Base-by-base conservation (phyloP, 1,284 basidiomycete species). In the Irpex sp. region DNA sequence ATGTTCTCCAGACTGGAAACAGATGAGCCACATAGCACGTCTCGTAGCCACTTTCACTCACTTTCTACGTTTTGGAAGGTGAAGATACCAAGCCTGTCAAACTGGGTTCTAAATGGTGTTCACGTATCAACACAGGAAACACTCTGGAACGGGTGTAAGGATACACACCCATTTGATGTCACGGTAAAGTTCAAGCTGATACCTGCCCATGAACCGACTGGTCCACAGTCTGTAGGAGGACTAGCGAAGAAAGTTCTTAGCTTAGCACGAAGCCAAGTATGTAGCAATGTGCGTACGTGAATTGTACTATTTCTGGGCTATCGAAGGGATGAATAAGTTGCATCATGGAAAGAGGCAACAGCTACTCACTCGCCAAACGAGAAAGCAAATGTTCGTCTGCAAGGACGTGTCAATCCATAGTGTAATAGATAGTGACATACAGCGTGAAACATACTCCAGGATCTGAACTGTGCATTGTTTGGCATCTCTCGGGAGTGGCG, bases 61-160 rank as follows among this genome's bases (percentile, higher is more conserved):
- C 89, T 90, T 73, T 92, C 90, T 5, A 88, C 86, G 67, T 90
- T 86, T 36, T 89, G 85, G 71, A 91, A 88, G 2, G 87, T 89
- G 67, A 92, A 89, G 15, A 86, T 82, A 2, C 84, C 89, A 8
- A 92, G 77, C 36, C 91, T 82, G 70, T 92, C 91, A 63, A 85
- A 93, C 71, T 92, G 91, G 7, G 88, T 91, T 52, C 64, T 65
- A 31, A 7, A 51, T 13, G 8, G 52, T 5, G 26, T 11, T 55
- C n/a, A 54, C 8, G 40, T 15, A 57, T 55, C 21, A 38, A 21
- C 15, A 26, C 31, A 40, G 15, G 52, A 34, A 7, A 19, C 15
- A 8, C 7, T 31, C 5, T 5, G 31, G 5, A 63, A 2, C n/a
- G 9, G 11, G 31, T 40, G 13, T 55, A n/a, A 26, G 7, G 34